Conservation (phyloP, 202 grass and related monocot species). For the Carex sylvatica region DNA sequence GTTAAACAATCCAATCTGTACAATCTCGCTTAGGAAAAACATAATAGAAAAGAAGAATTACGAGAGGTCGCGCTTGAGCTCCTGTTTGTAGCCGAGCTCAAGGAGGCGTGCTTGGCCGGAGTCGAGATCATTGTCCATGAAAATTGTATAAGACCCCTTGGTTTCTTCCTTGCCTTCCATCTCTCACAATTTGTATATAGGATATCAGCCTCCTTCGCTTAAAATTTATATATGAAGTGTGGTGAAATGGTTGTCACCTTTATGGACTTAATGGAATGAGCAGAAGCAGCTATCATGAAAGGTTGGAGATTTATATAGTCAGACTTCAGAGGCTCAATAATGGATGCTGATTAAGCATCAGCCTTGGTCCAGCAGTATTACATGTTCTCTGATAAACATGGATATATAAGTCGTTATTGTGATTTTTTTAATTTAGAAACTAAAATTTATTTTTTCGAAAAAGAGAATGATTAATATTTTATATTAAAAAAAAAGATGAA, state of each 20-base stretch:
- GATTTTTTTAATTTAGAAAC: too few species aligned
- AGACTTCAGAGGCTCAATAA: not conserved
- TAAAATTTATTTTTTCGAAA: too few species aligned
- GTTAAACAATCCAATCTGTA: too few species aligned
- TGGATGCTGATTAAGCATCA: not conserved
- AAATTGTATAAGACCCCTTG: not conserved
- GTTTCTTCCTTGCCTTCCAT: not conserved
- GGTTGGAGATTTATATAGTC: not conserved
- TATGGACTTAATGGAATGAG: not conserved
- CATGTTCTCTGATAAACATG: too few species aligned
- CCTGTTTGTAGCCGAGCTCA: constrained; percentile 95
- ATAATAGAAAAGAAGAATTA: constrained; percentile 26
- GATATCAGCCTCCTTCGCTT: not conserved
- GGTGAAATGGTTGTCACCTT: not conserved
- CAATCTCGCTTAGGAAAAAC: too few species aligned
- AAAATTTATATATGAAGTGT: not conserved
- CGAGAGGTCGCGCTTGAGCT: constrained; percentile 95
- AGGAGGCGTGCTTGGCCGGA: constrained; percentile 59
- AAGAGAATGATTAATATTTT: too few species aligned
- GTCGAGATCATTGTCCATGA: constrained; percentile 26
- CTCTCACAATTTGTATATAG: not conserved
- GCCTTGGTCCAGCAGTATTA: too few species aligned
- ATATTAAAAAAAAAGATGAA: too few species aligned
- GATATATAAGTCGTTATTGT: too few species aligned
- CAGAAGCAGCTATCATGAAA: not conserved